These are phyloP conservation scores for Paramarasmius palmivorus DNA, from an alignment of 1,284 basidiomycete genomes.

Conservation along the genomic window DNA sequence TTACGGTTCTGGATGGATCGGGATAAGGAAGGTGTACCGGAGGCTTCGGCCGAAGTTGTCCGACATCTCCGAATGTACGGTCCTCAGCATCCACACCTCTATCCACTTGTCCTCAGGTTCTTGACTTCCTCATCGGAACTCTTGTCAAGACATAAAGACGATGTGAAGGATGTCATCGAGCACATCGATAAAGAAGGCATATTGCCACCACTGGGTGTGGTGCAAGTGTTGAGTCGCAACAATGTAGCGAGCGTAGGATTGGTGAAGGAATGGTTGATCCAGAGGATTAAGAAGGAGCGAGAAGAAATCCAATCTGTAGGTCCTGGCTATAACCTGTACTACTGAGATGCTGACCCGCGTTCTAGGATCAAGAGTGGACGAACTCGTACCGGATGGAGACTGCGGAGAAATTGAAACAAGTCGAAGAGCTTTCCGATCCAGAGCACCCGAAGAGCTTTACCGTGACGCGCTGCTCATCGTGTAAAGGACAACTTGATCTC, in stretches of 20 bases:
- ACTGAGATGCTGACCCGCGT: constrained; percentile 2
- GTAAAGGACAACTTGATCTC: constrained; percentile 86
- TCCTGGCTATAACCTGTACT: constrained; percentile 14
- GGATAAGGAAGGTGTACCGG: constrained; percentile 44
- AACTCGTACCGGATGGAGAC: constrained; percentile 88
- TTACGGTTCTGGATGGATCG: constrained; percentile 89
- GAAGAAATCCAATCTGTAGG: constrained; percentile 81
- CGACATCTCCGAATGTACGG: constrained; percentile 78
- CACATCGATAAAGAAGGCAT: constrained; percentile 79
- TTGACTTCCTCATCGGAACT: constrained; percentile 79
- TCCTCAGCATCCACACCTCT: constrained; percentile 69
- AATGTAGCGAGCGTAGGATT: constrained; percentile 87
- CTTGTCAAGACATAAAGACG: constrained; percentile 67
- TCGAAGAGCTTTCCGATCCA: constrained; percentile 77
- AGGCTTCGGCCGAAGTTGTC: constrained; percentile 70
- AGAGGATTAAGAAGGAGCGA: constrained; percentile 71
- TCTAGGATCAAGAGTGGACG: constrained; percentile 82
- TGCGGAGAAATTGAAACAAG: constrained; percentile 77
- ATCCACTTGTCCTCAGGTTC: constrained; percentile 88
- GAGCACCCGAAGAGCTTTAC: constrained; percentile 88
- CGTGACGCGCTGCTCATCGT: constrained; percentile 87
- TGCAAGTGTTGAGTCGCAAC: constrained; percentile 87
- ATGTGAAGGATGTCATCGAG: constrained; percentile 72
- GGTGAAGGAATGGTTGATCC: constrained; percentile 87
- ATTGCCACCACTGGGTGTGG: constrained; percentile 85